Base-by-base conservation (phyloP, 371 early-diverging fungal genomes). In the Lichtheimia ornata region DNA sequence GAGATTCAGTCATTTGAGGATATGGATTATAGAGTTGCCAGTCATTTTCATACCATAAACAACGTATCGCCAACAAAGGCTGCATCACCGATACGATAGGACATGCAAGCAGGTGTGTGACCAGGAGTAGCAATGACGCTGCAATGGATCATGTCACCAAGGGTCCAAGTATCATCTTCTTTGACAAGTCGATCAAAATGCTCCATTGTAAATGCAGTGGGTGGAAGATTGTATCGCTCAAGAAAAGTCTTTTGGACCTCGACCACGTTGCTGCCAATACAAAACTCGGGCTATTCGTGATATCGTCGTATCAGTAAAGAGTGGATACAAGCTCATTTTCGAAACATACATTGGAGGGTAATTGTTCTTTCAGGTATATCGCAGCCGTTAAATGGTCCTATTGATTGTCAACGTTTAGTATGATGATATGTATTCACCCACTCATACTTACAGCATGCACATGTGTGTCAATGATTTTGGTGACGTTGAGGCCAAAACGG, bases 321-420 rank as follows among this genome's bases (percentile, higher is more conserved):
- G 6, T 5, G 35, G 5, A 35, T 9, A 1, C 35, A 35, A 6
- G 35, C 2, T 35, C 35, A 35, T 35, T 1, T 5, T 35, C 22
- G 9, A 6, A 9, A 35, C 35, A 9, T 70, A 74, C 75, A 28
- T 72, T 73, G 7, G 67, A 59, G 6, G 59, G 54, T 17, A 79
- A 56, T 42, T 67, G 25, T 14, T 58, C n/a, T 30, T 80, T 74
- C 6, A 80, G 52, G 51, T 70, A 80, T 15, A 50, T 30, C 13
- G 77, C 77, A 53, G 75, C 77, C 9, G 77, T 68, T 42, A 80
- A 67, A 58, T 80, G 81, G 58, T 80, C 81, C 79, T 79, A 54
- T 24, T 4, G 2, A 35, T 22, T 22, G 22, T 1, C 22, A 1
- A 22, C 22, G 2, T 22, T 35, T 6, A 35, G 35, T 9, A 35